These are phyloP conservation scores for Pueraria montana DNA, from an alignment of 306 rosid genomes.

Conservation along the genomic window DNA sequence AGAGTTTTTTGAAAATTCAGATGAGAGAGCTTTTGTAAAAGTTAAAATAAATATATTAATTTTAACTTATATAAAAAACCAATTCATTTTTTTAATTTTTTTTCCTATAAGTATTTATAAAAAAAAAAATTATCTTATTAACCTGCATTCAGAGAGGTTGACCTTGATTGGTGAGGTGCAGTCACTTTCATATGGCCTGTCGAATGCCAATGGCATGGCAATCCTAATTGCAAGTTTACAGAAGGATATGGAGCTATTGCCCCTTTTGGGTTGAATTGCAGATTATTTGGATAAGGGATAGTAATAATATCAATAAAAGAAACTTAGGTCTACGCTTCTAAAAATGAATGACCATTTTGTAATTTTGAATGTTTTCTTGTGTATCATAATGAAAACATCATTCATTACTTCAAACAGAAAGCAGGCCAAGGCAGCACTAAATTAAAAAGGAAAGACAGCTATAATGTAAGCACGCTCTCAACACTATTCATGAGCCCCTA, in stretches of 20 bases:
- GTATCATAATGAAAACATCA: conserved; percentile 18
- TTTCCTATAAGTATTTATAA: too few relatives aligned
- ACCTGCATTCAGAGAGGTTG: conserved; percentile 2
- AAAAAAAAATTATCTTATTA: not conserved
- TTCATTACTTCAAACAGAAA: conserved; percentile 33
- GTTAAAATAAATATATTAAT: too few relatives aligned
- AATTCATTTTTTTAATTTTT: too few relatives aligned
- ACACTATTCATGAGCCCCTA: conserved; percentile 12
- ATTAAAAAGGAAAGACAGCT: conserved; percentile 7
- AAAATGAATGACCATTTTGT: conserved; percentile 6
- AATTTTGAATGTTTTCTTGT: conserved; percentile 29
- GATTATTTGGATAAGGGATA: not conserved
- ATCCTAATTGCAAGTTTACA: not conserved
- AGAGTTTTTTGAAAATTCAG: too few relatives aligned
- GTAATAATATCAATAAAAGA: conserved; percentile 1
- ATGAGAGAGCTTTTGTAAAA: too few relatives aligned
- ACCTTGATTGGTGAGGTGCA: not conserved
- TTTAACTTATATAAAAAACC: too few relatives aligned
- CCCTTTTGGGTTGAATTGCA: not conserved
- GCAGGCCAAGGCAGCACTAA: not conserved
- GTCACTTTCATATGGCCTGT: not conserved
- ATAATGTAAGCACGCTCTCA: conserved; percentile 13
- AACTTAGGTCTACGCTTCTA: not conserved
- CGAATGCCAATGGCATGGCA: not conserved
- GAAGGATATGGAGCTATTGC: not conserved